Evolutionary conservation across 345 rosid species (phyloP).

Genomic region (Cardamine occulta): DNA sequence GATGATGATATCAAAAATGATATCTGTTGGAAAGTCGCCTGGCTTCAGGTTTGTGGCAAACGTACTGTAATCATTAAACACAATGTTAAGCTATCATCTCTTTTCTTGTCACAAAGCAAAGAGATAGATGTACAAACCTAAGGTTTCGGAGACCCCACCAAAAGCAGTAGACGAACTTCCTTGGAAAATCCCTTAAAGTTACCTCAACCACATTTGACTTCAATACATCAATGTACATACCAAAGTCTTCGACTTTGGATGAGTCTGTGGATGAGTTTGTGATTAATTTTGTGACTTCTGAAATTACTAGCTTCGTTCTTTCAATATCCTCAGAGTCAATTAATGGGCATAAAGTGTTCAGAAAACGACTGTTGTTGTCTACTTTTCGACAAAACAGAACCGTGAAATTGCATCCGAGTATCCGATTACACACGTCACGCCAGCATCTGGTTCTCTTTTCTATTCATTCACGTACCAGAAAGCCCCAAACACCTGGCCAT

Average conservation of each 20-base stretch:
- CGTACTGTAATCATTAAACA: slow-evolving; percentile 40
- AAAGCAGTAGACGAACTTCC: slow-evolving; percentile 38
- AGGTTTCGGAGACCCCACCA: slow-evolving; percentile 43
- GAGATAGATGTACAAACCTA: slow-evolving; percentile 33
- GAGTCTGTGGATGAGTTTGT: background rate
- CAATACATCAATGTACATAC: slow-evolving; percentile 41
- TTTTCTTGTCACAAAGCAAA: slow-evolving; percentile 44
- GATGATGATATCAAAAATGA: slow-evolving; percentile 48
- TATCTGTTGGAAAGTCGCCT: slow-evolving; percentile 47
- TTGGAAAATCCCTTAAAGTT: slow-evolving; percentile 17
- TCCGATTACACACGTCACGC: slow-evolving; percentile 24
- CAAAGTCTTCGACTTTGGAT: slow-evolving; percentile 28
- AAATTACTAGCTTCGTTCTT: no score
- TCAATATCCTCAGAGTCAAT: background rate
- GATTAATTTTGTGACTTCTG: background rate
- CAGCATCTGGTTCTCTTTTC: slow-evolving; percentile 31
- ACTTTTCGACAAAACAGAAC: slow-evolving; percentile 7
- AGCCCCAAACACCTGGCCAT: slow-evolving; percentile 41
- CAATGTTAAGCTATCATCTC: background rate
- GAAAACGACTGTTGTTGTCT: background rate
- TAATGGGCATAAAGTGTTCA: slow-evolving; percentile 32
- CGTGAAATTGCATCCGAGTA: background rate
- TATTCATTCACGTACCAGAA: slow-evolving; percentile 37
- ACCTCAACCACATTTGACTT: slow-evolving; percentile 26
- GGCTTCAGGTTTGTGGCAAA: slow-evolving; percentile 53